These are phyloP conservation scores for Alternaria longipes DNA, from an alignment of 2,329 filamentous ascomycete species.

Conservation along the genomic window DNA sequence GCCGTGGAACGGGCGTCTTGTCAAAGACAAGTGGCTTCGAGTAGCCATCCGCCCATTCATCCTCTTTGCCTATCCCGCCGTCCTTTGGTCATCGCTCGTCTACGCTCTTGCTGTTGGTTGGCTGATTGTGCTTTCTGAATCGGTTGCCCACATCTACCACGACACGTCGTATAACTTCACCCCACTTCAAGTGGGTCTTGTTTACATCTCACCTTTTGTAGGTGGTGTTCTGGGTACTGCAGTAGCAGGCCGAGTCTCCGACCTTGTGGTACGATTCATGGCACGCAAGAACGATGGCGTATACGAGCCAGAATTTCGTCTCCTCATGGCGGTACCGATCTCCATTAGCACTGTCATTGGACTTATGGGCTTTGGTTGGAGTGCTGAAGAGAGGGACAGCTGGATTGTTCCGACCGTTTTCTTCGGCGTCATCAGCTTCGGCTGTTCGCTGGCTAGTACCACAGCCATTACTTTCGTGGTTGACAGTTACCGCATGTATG, in stretches of 20 bases:
- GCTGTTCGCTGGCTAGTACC: slow-evolving; percentile 87
- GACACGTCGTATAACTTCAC: slow-evolving; percentile 79
- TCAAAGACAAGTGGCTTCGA: slow-evolving; percentile 77
- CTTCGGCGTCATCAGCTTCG: slow-evolving; percentile 91
- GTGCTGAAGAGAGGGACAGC: slow-evolving; percentile 73
- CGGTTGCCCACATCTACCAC: slow-evolving; percentile 81
- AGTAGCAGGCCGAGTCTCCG: slow-evolving; percentile 87
- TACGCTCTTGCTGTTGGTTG: slow-evolving; percentile 92
- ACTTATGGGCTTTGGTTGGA: slow-evolving; percentile 97
- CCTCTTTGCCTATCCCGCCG: slow-evolving; percentile 84
- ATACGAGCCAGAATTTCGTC: slow-evolving; percentile 87
- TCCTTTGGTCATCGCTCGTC: slow-evolving; percentile 86
- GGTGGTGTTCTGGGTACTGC: slow-evolving; percentile 79
- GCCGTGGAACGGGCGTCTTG: slow-evolving; percentile 79
- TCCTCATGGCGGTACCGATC: slow-evolving; percentile 76
- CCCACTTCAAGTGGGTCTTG: slow-evolving; percentile 79
- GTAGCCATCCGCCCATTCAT: slow-evolving; percentile 83
- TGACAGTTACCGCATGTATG: slow-evolving; percentile 91
- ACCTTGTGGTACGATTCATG: slow-evolving; percentile 84
- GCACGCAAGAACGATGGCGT: slow-evolving; percentile 86
- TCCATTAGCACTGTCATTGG: slow-evolving; percentile 81
- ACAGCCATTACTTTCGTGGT: slow-evolving; percentile 94
- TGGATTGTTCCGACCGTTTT: slow-evolving; percentile 96
- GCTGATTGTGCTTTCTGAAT: slow-evolving; percentile 94
- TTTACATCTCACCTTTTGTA: slow-evolving; percentile 90